Evolutionary conservation across 352 stramenopile species (phyloP).

Genomic region (Globisporangium lucens): DNA sequence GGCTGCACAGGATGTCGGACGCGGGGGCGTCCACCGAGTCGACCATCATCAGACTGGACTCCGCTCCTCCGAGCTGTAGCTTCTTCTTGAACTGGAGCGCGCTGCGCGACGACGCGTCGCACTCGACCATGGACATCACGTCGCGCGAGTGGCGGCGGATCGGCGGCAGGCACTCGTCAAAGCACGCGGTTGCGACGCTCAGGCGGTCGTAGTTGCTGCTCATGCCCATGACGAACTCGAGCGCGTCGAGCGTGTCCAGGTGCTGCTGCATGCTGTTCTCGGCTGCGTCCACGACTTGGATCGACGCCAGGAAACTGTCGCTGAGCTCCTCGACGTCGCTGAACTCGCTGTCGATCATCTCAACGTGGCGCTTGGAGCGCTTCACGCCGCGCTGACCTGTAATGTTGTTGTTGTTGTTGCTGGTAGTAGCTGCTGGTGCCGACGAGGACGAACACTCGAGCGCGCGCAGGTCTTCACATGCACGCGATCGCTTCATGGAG

Average conservation of each 20-base stretch:
- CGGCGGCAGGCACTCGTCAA: conserved; percentile 16
- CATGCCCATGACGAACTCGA: conserved; percentile 14
- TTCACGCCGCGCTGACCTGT: conserved; percentile 16
- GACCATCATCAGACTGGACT: neutral
- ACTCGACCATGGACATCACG: conserved; percentile 13
- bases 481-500: conserved; percentile 65
- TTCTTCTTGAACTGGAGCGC: conserved; percentile 24
- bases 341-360: conserved; percentile 12
- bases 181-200: neutral
- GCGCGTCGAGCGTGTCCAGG: neutral
- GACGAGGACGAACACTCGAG: conserved; percentile 37
- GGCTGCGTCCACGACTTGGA: neutral
- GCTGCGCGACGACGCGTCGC: neutral
- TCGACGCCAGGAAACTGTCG: conserved; percentile 6
- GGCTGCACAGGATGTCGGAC: conserved; percentile 3
- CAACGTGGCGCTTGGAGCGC: conserved; percentile 14
- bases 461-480: conserved; percentile 63
- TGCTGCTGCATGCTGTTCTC: neutral
- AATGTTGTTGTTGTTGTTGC: neutral
- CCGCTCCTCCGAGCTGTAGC: conserved; percentile 8
- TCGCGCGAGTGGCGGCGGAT: conserved; percentile 19
- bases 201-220: conserved; percentile 9
- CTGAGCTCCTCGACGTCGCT: conserved; percentile 14
- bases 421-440: neutral
- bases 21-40: conserved; percentile 5